Evolutionary conservation across 2,329 filamentous ascomycete genomes (phyloP).

Genomic region (Colletotrichum somersetense): DNA sequence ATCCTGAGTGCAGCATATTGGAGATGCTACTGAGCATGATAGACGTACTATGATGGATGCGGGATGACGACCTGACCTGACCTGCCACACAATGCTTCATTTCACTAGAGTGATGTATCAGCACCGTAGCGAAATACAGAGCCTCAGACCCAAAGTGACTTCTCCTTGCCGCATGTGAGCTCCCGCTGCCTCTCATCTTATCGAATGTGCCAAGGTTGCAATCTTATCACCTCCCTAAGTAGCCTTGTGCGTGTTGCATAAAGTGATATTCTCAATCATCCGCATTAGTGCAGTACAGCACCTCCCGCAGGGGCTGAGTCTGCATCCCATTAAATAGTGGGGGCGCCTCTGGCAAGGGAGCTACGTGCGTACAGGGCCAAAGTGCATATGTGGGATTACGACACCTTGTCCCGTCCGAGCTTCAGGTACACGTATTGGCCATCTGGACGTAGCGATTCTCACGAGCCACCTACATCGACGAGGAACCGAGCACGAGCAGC

Average conservation of each 20-base stretch:
- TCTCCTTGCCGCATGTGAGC: conserved; percentile 5
- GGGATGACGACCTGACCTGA: conserved; percentile 26
- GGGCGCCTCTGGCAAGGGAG: neutral
- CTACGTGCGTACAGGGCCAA: conserved; percentile 21
- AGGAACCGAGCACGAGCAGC: neutral
- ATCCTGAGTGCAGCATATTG: conserved; percentile 40
- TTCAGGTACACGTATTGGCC: conserved; percentile 26
- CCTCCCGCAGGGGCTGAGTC: neutral
- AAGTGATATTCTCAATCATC: neutral
- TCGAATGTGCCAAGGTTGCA: neutral
- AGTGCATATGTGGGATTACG: conserved; percentile 45
- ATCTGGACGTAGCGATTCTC: neutral
- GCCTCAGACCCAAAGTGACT: conserved; percentile 28
- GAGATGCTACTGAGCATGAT: conserved; percentile 34
- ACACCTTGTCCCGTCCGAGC: conserved; percentile 49
- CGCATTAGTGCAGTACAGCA: conserved; percentile 15
- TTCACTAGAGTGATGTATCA: conserved; percentile 35
- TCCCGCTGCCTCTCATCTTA: neutral
- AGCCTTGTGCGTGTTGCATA: conserved; percentile 9
- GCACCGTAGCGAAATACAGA: conserved; percentile 43
- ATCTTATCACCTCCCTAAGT: neutral
- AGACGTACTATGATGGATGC: conserved; percentile 42
- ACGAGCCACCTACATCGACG: conserved; percentile 1
- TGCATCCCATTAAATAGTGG: conserved; percentile 7
- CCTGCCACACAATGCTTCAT: conserved; percentile 28